phyloP scores from a whole-genome alignment of 2,329 filamentous ascomycete species.

The Leptographium flavum region DNA sequence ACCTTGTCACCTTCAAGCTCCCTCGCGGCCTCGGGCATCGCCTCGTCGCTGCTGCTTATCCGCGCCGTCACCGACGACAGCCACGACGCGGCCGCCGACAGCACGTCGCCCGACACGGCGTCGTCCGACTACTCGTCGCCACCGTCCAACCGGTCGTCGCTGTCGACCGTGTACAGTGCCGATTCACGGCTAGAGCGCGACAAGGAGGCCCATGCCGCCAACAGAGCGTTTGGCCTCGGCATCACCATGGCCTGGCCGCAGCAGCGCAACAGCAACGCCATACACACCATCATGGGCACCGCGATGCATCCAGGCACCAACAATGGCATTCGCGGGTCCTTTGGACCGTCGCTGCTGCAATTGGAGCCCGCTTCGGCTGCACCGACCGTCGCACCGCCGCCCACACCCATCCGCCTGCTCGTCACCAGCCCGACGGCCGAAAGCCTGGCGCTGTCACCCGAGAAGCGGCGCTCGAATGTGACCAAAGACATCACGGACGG shows the following conservation, averaged over 20 bases:
- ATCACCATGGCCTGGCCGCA: neutral
- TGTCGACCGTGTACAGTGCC: slow-evolving; percentile 43
- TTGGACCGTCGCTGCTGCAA: neutral
- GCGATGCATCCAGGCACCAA: neutral
- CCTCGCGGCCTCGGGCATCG: neutral
- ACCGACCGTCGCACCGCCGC: neutral
- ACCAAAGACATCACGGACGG: neutral
- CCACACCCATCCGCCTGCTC: neutral
- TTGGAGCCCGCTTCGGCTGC: neutral
- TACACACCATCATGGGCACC: neutral
- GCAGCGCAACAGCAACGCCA: neutral
- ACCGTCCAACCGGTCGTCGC: slow-evolving; percentile 21
- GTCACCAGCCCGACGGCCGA: slow-evolving; percentile 3
- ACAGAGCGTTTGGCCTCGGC: slow-evolving; percentile 1
- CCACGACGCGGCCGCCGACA: neutral
- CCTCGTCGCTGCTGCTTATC: neutral
- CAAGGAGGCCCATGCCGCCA: slow-evolving; percentile 2
- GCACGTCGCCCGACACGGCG: slow-evolving; percentile 3
- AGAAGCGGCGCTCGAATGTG: neutral
- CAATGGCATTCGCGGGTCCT: slow-evolving; percentile 5
- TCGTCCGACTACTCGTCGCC: slow-evolving; percentile 4
- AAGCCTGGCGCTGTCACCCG: neutral
- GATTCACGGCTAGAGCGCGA: slow-evolving; percentile 29
- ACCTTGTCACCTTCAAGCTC: too few relatives aligned
- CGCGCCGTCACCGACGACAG: neutral